Conservation (phyloP, 1,284 basidiomycete genomes). For the Austropuccinia psidii region DNA sequence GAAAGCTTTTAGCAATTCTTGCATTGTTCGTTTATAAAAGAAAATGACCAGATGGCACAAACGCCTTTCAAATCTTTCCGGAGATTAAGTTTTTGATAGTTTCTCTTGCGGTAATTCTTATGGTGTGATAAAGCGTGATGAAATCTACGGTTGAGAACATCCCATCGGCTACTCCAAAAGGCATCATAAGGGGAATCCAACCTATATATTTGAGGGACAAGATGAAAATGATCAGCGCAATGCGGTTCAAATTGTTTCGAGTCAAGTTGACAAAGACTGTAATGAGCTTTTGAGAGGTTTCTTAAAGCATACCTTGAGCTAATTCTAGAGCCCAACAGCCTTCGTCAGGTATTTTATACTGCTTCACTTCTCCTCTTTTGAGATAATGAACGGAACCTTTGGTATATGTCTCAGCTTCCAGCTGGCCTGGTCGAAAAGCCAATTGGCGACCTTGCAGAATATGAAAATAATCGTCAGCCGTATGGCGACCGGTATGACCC, state of each 20-base stretch:
- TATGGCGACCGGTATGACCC: conserved; percentile 87
- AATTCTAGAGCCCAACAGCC: conserved; percentile 93
- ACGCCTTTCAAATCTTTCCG: conserved; percentile 81
- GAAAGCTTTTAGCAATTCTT: too few relatives aligned
- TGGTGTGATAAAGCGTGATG: conserved; percentile 70
- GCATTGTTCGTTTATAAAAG: too few relatives aligned
- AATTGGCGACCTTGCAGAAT: conserved; percentile 88
- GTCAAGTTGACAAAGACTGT: neutral
- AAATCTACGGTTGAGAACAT: conserved; percentile 83
- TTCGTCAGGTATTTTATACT: conserved; percentile 87
- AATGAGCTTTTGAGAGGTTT: neutral
- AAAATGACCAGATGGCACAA: too few relatives aligned
- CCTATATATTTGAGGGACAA: conserved; percentile 54
- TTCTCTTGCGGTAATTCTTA: conserved; percentile 69
- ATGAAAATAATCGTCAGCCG: conserved; percentile 95
- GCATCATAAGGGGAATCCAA: conserved; percentile 54
- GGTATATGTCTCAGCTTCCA: conserved; percentile 74
- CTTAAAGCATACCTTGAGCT: conserved; percentile 61
- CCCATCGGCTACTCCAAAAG: conserved; percentile 82
- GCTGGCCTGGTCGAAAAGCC: conserved; percentile 71
- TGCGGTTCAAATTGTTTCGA: conserved; percentile 53
- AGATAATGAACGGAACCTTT: conserved; percentile 78
- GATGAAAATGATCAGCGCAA: conserved; percentile 63
- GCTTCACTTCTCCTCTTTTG: conserved; percentile 73
- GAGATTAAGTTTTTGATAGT: conserved; percentile 71